Evolutionary conservation across 768 basidiomycete species (phyloP), one percentile per base, ranked within the genome.

Genomic region (Lentinula aciculospora): DNA sequence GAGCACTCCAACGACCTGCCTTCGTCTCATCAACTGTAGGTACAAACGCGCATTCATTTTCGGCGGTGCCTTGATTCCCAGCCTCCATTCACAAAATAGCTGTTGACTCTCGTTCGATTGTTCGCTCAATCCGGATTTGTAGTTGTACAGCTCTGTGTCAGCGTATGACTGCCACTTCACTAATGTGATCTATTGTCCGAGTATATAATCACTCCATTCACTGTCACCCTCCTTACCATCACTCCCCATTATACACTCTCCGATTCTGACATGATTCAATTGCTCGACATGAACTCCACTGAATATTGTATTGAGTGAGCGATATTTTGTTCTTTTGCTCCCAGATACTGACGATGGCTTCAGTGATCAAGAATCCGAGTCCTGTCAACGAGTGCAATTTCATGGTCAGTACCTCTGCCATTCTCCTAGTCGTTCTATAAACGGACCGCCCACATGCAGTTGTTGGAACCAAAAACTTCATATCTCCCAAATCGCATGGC

Each of bases 261-360:
- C 25, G 15, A 3, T 28, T 27, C 25, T 13, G 17, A 8, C 36
- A 56, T 56, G 54, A 40, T 56, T 21, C 39, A 56, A 34, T 23
- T 34, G 12, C 54, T 56, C 32, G 54, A 56, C 44, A 42, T 56
- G 40, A 45, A 44, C n/a, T 44, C 42, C 21, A 23, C 54, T 45
- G 1, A 56, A 17, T 44, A 40, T 36, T 32, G 32, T 12, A 8
- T 23, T 7, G 32, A 34, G 9, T 34, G 32, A 29, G 54, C 45
- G 37, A 29, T 31, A 7, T 29, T 8, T 27, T 13, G 1, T 10
- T 19, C 25, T 10, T 17, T 44, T n/a, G 7, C 54, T 28, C 28
- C 25, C n/a, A n/a, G 7, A 44, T 42, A 19, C 6, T 54, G 19
- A 54, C 23, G 25, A 23, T 12, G 25, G 8, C n/a, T 23, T 42